Evolutionary conservation across 176 grass and related monocot genomes (phyloP), one percentile per base, ranked within the genome.

Genomic region (Hsuehochloa calcarea): DNA sequence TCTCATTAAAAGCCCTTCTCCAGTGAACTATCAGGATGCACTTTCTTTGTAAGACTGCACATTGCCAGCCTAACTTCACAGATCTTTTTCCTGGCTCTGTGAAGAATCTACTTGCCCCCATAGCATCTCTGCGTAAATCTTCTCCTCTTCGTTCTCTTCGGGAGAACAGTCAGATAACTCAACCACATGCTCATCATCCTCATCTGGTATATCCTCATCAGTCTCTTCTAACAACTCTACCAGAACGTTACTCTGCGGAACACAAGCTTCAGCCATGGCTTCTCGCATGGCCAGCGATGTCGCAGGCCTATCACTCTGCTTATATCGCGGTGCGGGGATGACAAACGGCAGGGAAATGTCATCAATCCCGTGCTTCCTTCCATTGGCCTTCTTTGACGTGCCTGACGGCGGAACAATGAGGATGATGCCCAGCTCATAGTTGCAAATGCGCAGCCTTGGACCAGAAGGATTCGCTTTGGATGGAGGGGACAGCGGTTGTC

Each of bases 361-460:
- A 44, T 90, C 87, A 19, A 97, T 88, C 70, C 54, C 66, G 17
- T 51, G 77, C 77, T 4, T 77, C 37, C 67, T 85, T 87, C 55
- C 78, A 85, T 38, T 81, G 44, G 70, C 22, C 70, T 82, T 52
- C 58, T 81, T 86, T 81, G 82, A 49, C 72, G n/a, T 31, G 26
- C 75, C 72, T 34, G 86, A 67, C 31, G 82, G 90, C 12, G 64
- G 92, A 70, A 52, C 64, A 19, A 97, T 82, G 65, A 97, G 80
- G 60, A 97, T 52, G 43, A 97, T 84, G 55, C 92, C 95, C 6
- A 94, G 90, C 78, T 97, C 95, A 79, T 97, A 97, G 87, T 97
- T 94, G 81, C 92, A 97, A 62, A 97, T 86, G 84, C 92, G 92
- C 54, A 97, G 55, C 78, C 65, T 97, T 78, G 50, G 75, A 64